Conservation (phyloP, 116 monocot genomes). For the Cymodocea nodosa region DNA sequence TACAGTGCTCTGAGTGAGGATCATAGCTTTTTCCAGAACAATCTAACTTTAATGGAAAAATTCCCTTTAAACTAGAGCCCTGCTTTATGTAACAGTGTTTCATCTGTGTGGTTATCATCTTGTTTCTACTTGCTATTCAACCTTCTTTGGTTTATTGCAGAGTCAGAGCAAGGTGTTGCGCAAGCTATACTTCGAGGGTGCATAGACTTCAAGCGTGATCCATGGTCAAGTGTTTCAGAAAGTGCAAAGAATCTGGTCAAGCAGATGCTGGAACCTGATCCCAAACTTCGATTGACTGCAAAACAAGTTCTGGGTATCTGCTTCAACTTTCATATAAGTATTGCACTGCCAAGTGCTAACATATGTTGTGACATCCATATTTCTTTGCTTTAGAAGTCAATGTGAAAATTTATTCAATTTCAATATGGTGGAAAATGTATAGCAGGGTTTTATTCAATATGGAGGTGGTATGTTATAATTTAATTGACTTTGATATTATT, state of each 20-base stretch:
- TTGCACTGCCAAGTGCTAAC: neutral
- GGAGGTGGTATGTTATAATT: too few relatives aligned
- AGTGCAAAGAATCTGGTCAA: slow-evolving; percentile 52
- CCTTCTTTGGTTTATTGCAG: slow-evolving; percentile 19
- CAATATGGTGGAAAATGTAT: too few relatives aligned
- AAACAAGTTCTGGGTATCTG: slow-evolving; percentile 55
- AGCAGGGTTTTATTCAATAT: too few relatives aligned
- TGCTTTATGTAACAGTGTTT: neutral
- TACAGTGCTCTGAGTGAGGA: too few relatives aligned
- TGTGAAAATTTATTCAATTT: too few relatives aligned
- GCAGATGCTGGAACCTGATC: slow-evolving; percentile 63
- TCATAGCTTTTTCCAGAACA: too few relatives aligned
- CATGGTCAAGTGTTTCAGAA: slow-evolving; percentile 62
- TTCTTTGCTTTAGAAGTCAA: too few relatives aligned
- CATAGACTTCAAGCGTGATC: slow-evolving; percentile 61
- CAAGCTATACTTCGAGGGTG: slow-evolving; percentile 52
- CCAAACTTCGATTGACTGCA: slow-evolving; percentile 46
- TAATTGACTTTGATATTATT: too few relatives aligned
- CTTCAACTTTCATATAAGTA: neutral
- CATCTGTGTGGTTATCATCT: neutral
- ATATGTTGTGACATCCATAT: neutral
- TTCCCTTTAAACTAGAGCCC: too few relatives aligned
- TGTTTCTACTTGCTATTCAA: neutral
- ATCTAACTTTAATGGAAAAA: too few relatives aligned
- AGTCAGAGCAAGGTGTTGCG: slow-evolving; percentile 78